phyloP scores from a whole-genome alignment of 2,329 filamentous ascomycete species.

The Pseudogymnoascus pannorum region DNA sequence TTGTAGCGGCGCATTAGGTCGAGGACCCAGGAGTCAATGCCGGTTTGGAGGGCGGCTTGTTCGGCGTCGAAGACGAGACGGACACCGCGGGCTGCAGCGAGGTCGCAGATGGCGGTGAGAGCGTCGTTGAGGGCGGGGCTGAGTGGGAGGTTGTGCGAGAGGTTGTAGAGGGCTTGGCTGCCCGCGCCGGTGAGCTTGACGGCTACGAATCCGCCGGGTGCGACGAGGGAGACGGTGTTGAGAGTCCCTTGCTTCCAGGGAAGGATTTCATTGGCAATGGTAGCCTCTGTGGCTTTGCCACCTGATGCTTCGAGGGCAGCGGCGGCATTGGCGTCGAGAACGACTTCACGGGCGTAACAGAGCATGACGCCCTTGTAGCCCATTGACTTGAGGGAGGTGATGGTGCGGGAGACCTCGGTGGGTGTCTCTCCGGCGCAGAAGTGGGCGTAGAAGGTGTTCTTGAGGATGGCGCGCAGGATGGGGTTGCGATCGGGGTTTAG shows the following conservation, averaged over 20 bases:
- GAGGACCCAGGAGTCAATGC: constrained; percentile 75
- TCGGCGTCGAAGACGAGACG: constrained; percentile 80
- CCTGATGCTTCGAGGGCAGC: constrained; percentile 37
- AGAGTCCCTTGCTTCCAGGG: constrained; percentile 70
- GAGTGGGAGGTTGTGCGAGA: constrained; percentile 56
- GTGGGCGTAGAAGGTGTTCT: constrained; percentile 82
- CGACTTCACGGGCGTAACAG: constrained; percentile 75
- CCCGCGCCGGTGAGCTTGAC: constrained; percentile 77
- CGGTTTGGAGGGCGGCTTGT: constrained; percentile 68
- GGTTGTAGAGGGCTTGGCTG: constrained; percentile 58
- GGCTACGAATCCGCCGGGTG: constrained; percentile 45
- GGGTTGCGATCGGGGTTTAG: constrained; percentile 72
- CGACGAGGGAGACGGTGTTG: constrained; percentile 55
- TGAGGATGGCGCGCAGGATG: constrained; percentile 61
- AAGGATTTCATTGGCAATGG: constrained; percentile 52
- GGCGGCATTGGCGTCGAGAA: constrained; percentile 52
- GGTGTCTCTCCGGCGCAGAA: constrained; percentile 67
- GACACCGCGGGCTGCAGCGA: constrained; percentile 62
- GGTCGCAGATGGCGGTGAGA: constrained; percentile 67
- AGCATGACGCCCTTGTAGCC: constrained; percentile 81
- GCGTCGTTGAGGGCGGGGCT: constrained; percentile 57
- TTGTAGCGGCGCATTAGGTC: constrained; percentile 72
- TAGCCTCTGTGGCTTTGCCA: constrained; percentile 42
- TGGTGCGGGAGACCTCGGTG: constrained; percentile 58
- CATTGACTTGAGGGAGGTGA: constrained; percentile 58